Evolutionary conservation across 768 basidiomycete genomes (phyloP), one percentile per base, ranked within the genome.

Genomic region (Kwoniella heveanensis): DNA sequence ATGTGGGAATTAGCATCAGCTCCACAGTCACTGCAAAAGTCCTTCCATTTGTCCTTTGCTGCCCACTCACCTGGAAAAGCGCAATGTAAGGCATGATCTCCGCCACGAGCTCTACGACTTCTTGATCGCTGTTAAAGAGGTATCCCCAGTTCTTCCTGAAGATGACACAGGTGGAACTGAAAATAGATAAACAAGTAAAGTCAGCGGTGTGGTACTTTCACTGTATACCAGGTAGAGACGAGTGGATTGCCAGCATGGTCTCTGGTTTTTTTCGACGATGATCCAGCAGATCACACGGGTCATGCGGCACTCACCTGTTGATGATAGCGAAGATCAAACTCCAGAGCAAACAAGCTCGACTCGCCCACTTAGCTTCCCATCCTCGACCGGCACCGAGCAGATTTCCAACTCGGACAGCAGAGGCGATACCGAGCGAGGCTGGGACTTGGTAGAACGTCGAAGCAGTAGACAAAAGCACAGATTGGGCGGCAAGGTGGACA

Each of bases 381-480:
- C 88, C 86, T 36, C 91, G 88, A 37, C 85, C 83, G 66, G 92
- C 89, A 5, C 94, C 93, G 1, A 96, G 84, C 1, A 95, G 83
- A 73, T 96, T 96, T 13, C 93, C 93, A 29, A 93, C 74, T 24
- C 92, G 86, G 24, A 97, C 92, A 27, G 92, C 89, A 7, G 88
- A 83, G 2, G 92, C 93, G 1, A 94, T 85, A 65, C 88, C 85
- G 44, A 97, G 79, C 0, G 91, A 86, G 71, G 88, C 92, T 0
- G 92, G 91, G 0, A 88, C 88, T 88, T 90, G 13, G 86, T 84
- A 25, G 89, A 91, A 12, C 86, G 87, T 36, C 89, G 77, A 81
- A 49, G 63, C 79, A 26, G 66, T 71, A 1, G 70, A 74, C 22
- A 71, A 83, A 13, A 98, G 83, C 1, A 97, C 88, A 0, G 90